Conservation (phyloP, 2,329 filamentous ascomycete genomes). For the Aschersonia sp. region DNA sequence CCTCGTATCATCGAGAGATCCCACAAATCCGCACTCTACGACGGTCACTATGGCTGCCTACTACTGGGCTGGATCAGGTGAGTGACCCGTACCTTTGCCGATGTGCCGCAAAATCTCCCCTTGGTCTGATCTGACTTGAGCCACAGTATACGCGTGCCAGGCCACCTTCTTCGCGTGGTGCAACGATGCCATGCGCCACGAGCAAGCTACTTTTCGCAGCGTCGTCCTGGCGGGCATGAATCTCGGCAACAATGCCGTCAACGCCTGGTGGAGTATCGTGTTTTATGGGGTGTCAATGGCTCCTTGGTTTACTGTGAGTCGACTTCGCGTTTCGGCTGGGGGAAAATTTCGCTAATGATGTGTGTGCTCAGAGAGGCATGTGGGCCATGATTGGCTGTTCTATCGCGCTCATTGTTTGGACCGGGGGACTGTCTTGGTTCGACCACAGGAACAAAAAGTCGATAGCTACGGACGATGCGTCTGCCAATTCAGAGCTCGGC, state of each 20-base stretch:
- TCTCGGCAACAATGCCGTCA: conserved; percentile 49
- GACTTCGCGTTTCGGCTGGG: neutral
- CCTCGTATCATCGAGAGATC: conserved; percentile 31
- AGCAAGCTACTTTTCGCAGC: conserved; percentile 46
- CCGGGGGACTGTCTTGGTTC: conserved; percentile 33
- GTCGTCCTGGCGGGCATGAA: conserved; percentile 63
- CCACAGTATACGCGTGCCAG: conserved; percentile 51
- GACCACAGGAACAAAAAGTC: conserved; percentile 5
- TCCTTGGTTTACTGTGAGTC: conserved; percentile 46
- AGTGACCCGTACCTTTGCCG: neutral
- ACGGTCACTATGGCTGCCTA: conserved; percentile 47
- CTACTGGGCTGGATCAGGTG: conserved; percentile 47
- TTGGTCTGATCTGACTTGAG: neutral
- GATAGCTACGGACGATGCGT: neutral
- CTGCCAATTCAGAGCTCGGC: no score
- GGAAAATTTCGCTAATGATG: neutral
- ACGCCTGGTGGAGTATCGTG: conserved; percentile 59
- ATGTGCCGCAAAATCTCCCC: neutral
- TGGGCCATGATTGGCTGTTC: conserved; percentile 56
- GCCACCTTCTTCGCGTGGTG: conserved; percentile 66
- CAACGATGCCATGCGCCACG: conserved; percentile 52
- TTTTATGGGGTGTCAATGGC: conserved; percentile 56
- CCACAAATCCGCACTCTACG: conserved; percentile 25
- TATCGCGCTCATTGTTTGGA: conserved; percentile 46
- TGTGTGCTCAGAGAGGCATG: conserved; percentile 40